Base-by-base conservation (phyloP, 164 flowering plant genomes). In the Vitis rupestris region DNA sequence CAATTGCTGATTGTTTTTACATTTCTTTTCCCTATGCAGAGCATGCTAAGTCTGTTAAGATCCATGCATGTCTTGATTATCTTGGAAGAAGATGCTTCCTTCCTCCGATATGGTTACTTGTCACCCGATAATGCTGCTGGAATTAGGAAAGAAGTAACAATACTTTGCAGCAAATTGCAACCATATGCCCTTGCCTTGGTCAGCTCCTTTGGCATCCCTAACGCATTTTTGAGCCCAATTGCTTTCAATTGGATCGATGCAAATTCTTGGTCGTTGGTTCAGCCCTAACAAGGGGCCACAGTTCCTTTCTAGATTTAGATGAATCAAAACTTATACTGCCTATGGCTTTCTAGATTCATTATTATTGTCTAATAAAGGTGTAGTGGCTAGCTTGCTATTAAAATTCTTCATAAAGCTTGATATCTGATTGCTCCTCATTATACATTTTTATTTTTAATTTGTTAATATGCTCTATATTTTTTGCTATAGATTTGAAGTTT, bases 201-300 rank as follows among this genome's bases (percentile, higher is more conserved):
- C 60, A 85, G 73, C 65, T 95, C 99, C 14, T 85, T 91, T 19
- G 98, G 99, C 63, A 86, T 95, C 60, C 98, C 99, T 50, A 97
- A 90, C 78, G 85, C 97, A 31, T 88, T 90, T 64, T 77, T 93
- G 71, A 74, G 91, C 76, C 98, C 98, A 15, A 84, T 95, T 29
- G 99, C 97, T 49, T 91, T 82, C 58, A 78, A 95, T 74, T 95
- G 99, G 98, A 72, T 93, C 48, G 94, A 87, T 1, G 84, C 98
- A 29, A 93, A 95, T 76, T 70, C 98, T 44, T 95, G 93, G 97
- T 79, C 92, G 63, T 75, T 92, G 8, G 79, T 74, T 54, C 76
- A 74, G 50, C 65, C 75, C 27, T 73, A 74, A 61, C 51, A 10
- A 52, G 53, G 11, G 3, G 56, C 66, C 27, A n/a, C 8, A 4